Base-by-base conservation (phyloP, 106 monocot species). In the Agapanthus africanus region DNA sequence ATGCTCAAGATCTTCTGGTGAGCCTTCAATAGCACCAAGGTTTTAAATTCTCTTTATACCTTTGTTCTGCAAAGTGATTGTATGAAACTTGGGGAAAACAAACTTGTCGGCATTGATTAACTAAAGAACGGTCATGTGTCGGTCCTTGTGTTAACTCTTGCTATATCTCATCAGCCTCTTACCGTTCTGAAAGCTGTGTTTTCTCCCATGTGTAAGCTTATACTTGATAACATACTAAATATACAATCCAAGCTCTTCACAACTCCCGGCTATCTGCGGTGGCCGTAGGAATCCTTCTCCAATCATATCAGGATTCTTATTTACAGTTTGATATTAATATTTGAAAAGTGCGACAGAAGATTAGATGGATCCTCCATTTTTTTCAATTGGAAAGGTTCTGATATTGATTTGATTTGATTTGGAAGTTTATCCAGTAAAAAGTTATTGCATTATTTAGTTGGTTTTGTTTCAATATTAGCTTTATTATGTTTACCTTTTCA, bases 1-100 rank as follows among this genome's bases (percentile, higher is more conserved):
- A 79, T 63, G 23, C 37, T 68, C 79, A 79, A 54, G 79, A 79
- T 46, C 41, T 79, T 63, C 68, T 79, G 68, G 79, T 79, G 35
- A 73, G 73, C n/a, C 18, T 60, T 22, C n/a, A 54, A 37, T 38
- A 32, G 25, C 6, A 39, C 16, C 6, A 39, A 40, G 25, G 11
- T 13, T 39, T 40, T 65, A 65, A 65, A 65, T 40, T 39, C 26
- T 19, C 56, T 4, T 30, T 57, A 10, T 40, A 65, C 11, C 39
- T 65, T 3, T 40, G 14, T 65, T 40, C 63, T 37, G 35, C 11
- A 37, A 21, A n/a, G 37, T 4, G 6, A 37, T 37, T 59, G 15
- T 59, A 33, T 3, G 1, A n/a, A n/a, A 14, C n/a, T 19, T 21
- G 21, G 61, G n/a, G 4, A 36, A 25, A 3, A 59, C 7, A 11